Percentiles rank a stretch among this genome's conserved stretches.
Conservation (phyloP, 2,329 filamentous ascomycete genomes). For the Cytospora chrysosperma region DNA sequence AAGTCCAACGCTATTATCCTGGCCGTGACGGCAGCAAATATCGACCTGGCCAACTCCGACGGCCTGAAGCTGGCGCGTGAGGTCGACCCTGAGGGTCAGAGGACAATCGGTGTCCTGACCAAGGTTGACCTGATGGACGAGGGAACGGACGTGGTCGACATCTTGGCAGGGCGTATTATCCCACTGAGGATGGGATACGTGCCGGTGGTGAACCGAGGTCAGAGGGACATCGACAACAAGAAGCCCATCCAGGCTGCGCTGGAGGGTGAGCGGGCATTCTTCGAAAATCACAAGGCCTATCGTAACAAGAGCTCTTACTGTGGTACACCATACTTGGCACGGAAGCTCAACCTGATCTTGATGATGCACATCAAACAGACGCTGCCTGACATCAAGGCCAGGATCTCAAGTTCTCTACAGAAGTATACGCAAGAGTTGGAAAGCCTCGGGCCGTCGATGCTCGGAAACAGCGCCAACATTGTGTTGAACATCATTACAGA, state of each 20-base stretch:
- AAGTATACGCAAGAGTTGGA: conserved; percentile 85
- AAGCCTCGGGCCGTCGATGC: conserved; percentile 85
- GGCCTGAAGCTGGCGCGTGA: conserved; percentile 94
- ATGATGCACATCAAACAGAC: conserved; percentile 99
- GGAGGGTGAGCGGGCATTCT: conserved; percentile 94
- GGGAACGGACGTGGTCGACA: conserved; percentile 95
- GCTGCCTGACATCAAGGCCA: conserved; percentile 94
- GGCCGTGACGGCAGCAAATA: conserved; percentile 94
- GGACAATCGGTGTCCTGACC: conserved; percentile 95
- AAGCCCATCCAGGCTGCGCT: conserved; percentile 88
- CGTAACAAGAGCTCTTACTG: conserved; percentile 98
- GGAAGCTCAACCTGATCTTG: conserved; percentile 95
- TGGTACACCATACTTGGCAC: conserved; percentile 92
- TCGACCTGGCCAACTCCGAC: conserved; percentile 97
- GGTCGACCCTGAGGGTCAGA: conserved; percentile 89
- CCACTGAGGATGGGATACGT: conserved; percentile 90
- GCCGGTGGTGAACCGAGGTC: conserved; percentile 95
- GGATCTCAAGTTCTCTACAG: conserved; percentile 88
- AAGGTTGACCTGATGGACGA: conserved; percentile 99
- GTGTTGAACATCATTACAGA: conserved; percentile 98
- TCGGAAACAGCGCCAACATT: conserved; percentile 95
- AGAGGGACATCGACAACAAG: conserved; percentile 98
- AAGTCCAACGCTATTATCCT: conserved; percentile 98
- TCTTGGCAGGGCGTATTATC: conserved; percentile 96
- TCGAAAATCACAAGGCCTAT: conserved; percentile 98